Evolutionary conservation across 257 asterid genomes (phyloP).

Genomic region (Datura wrightii): DNA sequence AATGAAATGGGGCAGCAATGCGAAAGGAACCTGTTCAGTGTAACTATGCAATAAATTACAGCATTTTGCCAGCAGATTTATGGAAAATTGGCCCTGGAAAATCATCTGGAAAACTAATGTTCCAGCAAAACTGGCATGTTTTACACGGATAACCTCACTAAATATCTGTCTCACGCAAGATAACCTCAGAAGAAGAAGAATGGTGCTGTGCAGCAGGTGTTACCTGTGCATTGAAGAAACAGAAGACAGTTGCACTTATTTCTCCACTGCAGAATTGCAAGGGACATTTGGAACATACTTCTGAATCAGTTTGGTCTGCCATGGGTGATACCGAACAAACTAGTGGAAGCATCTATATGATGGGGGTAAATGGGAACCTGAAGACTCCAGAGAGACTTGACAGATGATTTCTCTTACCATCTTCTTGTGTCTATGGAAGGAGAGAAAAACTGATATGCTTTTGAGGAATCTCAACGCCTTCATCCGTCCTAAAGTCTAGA

Average conservation of each 20-base stretch:
- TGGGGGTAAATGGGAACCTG: background rate
- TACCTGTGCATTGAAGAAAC: conserved; percentile 2
- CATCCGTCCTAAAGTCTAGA: background rate
- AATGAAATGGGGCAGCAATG: background rate
- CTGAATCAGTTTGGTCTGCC: conserved; percentile 6
- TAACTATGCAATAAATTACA: background rate
- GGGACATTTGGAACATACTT: background rate
- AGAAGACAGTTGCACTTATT: background rate
- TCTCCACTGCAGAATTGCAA: background rate
- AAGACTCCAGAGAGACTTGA: conserved; percentile 6
- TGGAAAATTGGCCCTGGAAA: background rate
- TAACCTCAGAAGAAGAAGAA: background rate
- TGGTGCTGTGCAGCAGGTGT: background rate
- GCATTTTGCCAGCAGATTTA: background rate
- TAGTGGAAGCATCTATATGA: background rate
- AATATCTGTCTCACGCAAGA: conserved; percentile 7
- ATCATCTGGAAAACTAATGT: background rate
- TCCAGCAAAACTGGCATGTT: background rate
- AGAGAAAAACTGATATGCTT: background rate
- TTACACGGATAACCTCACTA: background rate
- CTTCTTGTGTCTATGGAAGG: background rate
- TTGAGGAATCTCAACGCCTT: background rate
- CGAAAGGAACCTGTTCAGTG: background rate
- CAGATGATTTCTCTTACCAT: background rate
- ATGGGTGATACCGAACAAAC: background rate